Evolutionary conservation across 2,329 filamentous ascomycete genomes (phyloP).

Genomic region (Exophiala oligosperma): DNA sequence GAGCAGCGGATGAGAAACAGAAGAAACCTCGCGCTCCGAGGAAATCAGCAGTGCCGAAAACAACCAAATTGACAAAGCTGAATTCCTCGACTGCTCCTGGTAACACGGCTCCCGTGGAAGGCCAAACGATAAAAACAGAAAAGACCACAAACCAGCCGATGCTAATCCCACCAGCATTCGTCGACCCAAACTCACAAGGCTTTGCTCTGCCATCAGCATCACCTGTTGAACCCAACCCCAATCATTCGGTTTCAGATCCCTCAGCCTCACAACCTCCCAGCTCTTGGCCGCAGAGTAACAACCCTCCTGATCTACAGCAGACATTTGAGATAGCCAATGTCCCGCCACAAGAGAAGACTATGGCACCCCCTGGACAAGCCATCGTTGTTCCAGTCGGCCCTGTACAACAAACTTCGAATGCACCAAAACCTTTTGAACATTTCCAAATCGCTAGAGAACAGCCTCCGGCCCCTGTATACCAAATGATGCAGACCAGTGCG

Average conservation of each 20-base stretch:
- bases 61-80: constrained; percentile 16
- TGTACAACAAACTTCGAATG: not conserved
- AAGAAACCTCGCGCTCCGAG: constrained; percentile 36
- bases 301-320: no score
- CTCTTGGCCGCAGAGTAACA: no score
- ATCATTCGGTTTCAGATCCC: no score
- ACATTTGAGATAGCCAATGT: not conserved
- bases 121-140: constrained; percentile 11
- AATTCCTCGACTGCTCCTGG: constrained; percentile 12
- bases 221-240: no score
- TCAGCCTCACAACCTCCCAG: no score
- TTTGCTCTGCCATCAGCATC: no score
- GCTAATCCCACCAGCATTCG: no score
- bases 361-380: not conserved
- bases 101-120: constrained; percentile 7
- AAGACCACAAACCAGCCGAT: not conserved
- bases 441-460: not conserved
- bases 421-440: not conserved
- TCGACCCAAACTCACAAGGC: no score
- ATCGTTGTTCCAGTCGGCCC: not conserved
- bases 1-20: constrained; percentile 40
- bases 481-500: not conserved
- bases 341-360: not conserved
- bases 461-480: not conserved
- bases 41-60: constrained; percentile 34